Base-by-base conservation (phyloP, 2,329 filamentous ascomycete genomes). In the Epichloe brachyelytri region DNA sequence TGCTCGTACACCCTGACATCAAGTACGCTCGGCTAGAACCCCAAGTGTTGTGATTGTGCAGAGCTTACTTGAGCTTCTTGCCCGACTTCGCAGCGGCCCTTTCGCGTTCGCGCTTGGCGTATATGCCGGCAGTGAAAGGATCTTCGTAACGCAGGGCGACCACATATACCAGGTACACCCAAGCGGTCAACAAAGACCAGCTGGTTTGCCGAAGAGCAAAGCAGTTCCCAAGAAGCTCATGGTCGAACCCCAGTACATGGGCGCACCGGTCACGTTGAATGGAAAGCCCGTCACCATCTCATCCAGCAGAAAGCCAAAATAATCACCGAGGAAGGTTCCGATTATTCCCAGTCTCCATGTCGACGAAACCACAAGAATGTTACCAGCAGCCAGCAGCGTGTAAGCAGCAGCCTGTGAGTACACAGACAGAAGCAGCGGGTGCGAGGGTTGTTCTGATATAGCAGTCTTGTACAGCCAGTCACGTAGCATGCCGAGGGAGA, bases 301-400 rank as follows among this genome's bases (percentile, higher is more conserved):
- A 65, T 97, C 91, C 89, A 96, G 95, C 58, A 98, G 76, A 66
- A 97, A 96, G 59, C 93, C 93, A 65, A 97, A 98, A 76, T 98
- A 98, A 73, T 98, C 93, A 60, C 93, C 93, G 37, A 98, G 76
- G 66, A 96, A 98, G 38, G 93, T 98, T 56, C 93, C 93, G 0
- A 89, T 96, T 62, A 98, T 81, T 52, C 93, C 93, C 40, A 98
- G 81, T 36, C 83, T 86, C 82, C 83, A 96, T 71, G 95, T 97
- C 54, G 86, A 93, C 36, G 85, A 84, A 48, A 97, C 61, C 47
- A 98, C 93, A 37, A 98, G 80, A 48, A 85, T 69, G 68, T 95
- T 96, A 53, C 93, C 93, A 38, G 72, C 64, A 30, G 76, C 75
- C 60, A 97, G 78, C 51, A 97, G 79, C 4, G 72, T 77, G 56